Percentiles rank a stretch among this genome's conserved stretches.
Evolutionary conservation across 208 protist genomes (phyloP).

Genomic region (Crithidia mellificae): DNA sequence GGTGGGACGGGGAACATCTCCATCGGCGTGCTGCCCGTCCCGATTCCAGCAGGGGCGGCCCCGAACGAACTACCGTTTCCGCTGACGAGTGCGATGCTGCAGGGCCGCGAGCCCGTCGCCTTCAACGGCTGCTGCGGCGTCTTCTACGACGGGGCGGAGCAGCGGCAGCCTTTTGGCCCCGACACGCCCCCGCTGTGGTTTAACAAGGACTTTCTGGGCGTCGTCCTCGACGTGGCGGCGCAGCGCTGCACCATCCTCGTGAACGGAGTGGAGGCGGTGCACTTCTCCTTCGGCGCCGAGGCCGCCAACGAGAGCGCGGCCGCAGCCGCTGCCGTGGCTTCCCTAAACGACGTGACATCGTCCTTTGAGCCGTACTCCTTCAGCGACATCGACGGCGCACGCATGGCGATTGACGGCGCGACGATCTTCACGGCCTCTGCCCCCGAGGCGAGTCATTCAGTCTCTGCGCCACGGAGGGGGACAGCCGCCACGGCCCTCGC

Average conservation of each 20-base stretch:
- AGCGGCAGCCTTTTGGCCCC: slow-evolving; percentile 15
- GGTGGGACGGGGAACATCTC: slow-evolving; percentile 60
- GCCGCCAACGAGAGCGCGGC: slow-evolving; percentile 19
- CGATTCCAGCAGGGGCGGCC: neutral
- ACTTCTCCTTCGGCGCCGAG: slow-evolving; percentile 55
- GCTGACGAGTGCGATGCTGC: slow-evolving; percentile 21
- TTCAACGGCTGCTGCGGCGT: slow-evolving; percentile 79
- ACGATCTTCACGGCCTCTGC: neutral
- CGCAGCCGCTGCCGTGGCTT: slow-evolving; percentile 26
- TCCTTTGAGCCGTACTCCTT: slow-evolving; percentile 9
- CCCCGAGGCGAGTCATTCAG: neutral
- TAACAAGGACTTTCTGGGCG: slow-evolving; percentile 76
- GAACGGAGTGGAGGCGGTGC: slow-evolving; percentile 58
- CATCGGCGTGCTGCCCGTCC: slow-evolving; percentile 72
- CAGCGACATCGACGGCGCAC: slow-evolving; percentile 1
- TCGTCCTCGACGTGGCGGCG: slow-evolving; percentile 69
- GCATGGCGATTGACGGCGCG: neutral
- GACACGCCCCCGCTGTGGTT: slow-evolving; percentile 48
- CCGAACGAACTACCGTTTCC: slow-evolving; percentile 23
- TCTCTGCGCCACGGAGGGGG: neutral
- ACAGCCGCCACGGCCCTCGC: slow-evolving; percentile 4
- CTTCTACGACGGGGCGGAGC: slow-evolving; percentile 32
- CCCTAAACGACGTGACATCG: slow-evolving; percentile 6
- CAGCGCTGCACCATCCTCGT: slow-evolving; percentile 69
- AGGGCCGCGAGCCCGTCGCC: slow-evolving; percentile 44